phyloP scores from a whole-genome alignment of 768 basidiomycete genomes.

The Collybiopsis confluens region DNA sequence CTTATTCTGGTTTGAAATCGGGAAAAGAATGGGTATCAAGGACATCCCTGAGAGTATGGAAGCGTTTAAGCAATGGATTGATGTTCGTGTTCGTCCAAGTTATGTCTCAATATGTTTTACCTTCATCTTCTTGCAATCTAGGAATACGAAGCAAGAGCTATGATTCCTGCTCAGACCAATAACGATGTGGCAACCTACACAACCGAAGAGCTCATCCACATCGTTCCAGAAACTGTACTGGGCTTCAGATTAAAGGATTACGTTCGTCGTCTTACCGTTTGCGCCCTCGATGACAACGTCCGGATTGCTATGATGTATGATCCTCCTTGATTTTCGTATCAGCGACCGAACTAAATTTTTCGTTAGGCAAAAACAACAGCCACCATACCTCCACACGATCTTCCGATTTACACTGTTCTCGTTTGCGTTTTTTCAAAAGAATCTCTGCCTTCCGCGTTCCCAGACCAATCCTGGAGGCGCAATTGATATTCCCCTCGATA shows the following conservation, averaged over 20 bases:
- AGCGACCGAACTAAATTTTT: background rate
- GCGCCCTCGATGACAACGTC: conserved; percentile 37
- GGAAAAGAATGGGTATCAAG: conserved; percentile 40
- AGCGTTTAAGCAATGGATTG: conserved; percentile 32
- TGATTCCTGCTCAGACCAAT: conserved; percentile 40
- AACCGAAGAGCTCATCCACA: conserved; percentile 34
- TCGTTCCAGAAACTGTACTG: conserved; percentile 29
- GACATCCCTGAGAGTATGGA: conserved; percentile 40
- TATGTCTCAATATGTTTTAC: too few species aligned
- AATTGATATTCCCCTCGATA: conserved; percentile 13
- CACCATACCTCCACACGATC: conserved; percentile 25
- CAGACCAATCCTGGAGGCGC: conserved; percentile 7
- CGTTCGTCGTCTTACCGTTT: conserved; percentile 25
- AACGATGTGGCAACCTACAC: conserved; percentile 35
- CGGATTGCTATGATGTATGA: conserved; percentile 44
- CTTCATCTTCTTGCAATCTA: too few species aligned
- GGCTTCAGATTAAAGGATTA: conserved; percentile 37
- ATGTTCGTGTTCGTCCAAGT: too few species aligned
- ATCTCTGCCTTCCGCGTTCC: conserved; percentile 35
- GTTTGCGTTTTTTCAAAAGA: conserved; percentile 29
- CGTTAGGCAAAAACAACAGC: conserved; percentile 33
- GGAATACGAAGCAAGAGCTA: conserved; percentile 37
- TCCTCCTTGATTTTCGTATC: too few species aligned
- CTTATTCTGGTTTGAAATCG: conserved; percentile 39
- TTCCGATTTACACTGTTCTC: conserved; percentile 18